Evolutionary conservation across 768 basidiomycete species (phyloP), one percentile per base, ranked within the genome.

Genomic region (Coprinopsis cinerea): DNA sequence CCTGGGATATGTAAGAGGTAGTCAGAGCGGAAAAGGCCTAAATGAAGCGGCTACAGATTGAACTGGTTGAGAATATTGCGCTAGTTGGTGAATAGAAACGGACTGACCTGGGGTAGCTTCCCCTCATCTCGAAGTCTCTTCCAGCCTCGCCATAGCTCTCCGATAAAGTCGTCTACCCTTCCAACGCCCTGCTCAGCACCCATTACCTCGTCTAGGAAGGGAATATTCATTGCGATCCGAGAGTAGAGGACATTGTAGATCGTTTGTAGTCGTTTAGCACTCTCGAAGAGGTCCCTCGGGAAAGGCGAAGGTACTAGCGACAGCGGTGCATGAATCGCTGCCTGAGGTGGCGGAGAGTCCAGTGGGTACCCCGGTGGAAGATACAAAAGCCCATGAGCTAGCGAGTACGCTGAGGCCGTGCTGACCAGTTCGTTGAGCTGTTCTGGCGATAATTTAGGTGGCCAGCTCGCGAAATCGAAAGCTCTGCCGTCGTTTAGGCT

Each of bases 1-100:
- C 56, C 52, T 0, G 73, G 72, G 6, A 73, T 65, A 56, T 99
- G 92, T 18, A 97, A 68, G 25, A 98, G 72, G 67, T 97, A 99
- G 69, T 99, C 95, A 9, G 93, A 96, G 48, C 95, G 77, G 68
- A 95, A 96, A 17, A 99, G 67, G 17, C 94, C 93, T 4, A 98
- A 77, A 53, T 96, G 88, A 40, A 89, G 69, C 0, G 81, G 79
- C 93, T 97, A 52, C 17, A 49, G 39, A 6, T 3, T 22, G 27
- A 11, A 30, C 47, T 27, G 41, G 49, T 23, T 24, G 48, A 32
- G 28, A 9, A 0, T 36, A 13, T 23, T 22, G 40, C 10, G 32
- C 39, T 9, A 50, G 34, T 27, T 4, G 15, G 6, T 28, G n/a
- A 4, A 37, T 41, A 28, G 36, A 3, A n/a, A 4, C 40, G 23